Evolutionary conservation across 2,329 filamentous ascomycete species (phyloP).

Genomic region (Emergomyces pasteurianus): DNA sequence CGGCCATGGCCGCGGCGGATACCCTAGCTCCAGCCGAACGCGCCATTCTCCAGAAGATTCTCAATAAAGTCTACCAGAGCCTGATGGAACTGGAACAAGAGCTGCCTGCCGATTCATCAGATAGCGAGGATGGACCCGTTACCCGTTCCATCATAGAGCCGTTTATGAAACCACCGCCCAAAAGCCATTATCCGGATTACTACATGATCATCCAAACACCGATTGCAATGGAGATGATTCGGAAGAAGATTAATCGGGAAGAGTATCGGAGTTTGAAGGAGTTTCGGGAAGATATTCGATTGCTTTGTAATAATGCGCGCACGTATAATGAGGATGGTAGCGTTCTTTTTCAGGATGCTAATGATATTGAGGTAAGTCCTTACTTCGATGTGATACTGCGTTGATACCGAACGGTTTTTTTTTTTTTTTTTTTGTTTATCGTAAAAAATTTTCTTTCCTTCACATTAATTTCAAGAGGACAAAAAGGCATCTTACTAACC

Average conservation of each 20-base stretch:
- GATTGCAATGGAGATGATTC: constrained; percentile 92
- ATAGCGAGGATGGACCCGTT: constrained; percentile 40
- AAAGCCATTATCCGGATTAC: constrained; percentile 85
- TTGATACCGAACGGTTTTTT: not conserved
- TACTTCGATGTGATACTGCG: not conserved
- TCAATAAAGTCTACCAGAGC: constrained; percentile 64
- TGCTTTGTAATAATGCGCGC: constrained; percentile 82
- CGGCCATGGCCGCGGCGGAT: constrained; percentile 34
- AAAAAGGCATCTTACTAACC: constrained; percentile 4
- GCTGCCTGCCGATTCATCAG: constrained; percentile 40
- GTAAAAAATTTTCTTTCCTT: not conserved
- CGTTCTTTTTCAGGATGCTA: constrained; percentile 82
- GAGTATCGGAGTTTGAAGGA: constrained; percentile 75
- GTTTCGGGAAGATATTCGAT: constrained; percentile 67
- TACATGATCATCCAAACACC: constrained; percentile 85
- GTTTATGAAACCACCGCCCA: constrained; percentile 83
- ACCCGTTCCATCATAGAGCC: constrained; percentile 83
- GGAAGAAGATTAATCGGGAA: constrained; percentile 89
- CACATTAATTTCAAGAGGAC: constrained; percentile 7
- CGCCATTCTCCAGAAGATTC: constrained; percentile 62
- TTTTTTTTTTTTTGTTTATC: no score
- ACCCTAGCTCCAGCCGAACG: constrained; percentile 59
- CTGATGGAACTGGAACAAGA: constrained; percentile 79
- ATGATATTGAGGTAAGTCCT: constrained; percentile 76
- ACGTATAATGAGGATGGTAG: constrained; percentile 96